Base-by-base conservation (phyloP, 441 rosid genomes). In the Pelargonium fulgidum region DNA sequence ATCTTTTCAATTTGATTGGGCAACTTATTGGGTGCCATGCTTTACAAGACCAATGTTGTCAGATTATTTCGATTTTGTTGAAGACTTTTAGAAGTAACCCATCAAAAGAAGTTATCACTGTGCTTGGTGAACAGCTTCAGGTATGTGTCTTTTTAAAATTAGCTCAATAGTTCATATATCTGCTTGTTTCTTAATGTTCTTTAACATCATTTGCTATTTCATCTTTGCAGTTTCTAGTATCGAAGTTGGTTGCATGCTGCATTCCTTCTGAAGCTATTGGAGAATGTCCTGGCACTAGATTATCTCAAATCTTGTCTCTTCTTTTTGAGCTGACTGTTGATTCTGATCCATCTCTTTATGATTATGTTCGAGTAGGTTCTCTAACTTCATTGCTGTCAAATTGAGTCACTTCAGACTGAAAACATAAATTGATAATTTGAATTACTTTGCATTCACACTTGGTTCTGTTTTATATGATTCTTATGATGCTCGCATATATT, bases 101-200 rank as follows among this genome's bases (percentile, higher is more conserved):
- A 50, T 84, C 98, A 61, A 80, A 81, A 73, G 97, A 86, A 79
- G 78, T 78, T 82, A 76, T 81, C 45, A 73, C 70, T 81, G 95
- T 90, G 75, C 87, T 92, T 44, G 98, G 99, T 62, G 96, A 92
- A 79, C 98, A 90, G 72, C 94, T 95, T 75, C 99, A 92, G 95
- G 98, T 92, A 75, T 67, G 24, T 48, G 2, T 77, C 68, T 73
- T 47, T 73, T 76, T 73, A 68, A 54, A 59, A 61, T 48, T 44
- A 33, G 11, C 33, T 41, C 67, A 13, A 22, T 56, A 48, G 13
- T 59, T 59, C 33, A 59, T 20, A 29, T 9, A 20, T 58, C 10
- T 10, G 33, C 66, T 3, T 33, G 42, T 64, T 39, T 69, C 50
- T 33, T 56, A 72, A 14, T 61, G 9, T 70, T 68, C 50, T 36